Evolutionary conservation across 176 grass and related monocot genomes (phyloP), one percentile per base, ranked within the genome.

Genomic region (Carex scoparia): DNA sequence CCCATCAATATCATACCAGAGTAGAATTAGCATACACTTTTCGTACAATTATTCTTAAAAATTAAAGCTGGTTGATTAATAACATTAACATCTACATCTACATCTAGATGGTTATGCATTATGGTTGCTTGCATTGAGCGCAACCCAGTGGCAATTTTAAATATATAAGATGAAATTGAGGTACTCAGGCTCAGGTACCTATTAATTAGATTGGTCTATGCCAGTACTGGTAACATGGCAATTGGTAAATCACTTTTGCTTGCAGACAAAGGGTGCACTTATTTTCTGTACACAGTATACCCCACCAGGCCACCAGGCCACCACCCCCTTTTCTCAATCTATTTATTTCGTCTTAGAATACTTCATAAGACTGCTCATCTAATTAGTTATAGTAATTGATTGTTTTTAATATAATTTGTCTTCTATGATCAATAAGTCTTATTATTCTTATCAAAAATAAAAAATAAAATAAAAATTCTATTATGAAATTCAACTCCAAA

Each of bases 251-350:
- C 35, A 35, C n/a, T 66, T 61, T 65, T 82, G 80, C 80, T 82
- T 81, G 14, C 40, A 12, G 79, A 60, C 79, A 81, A 81, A 65
- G 79, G 7, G 59, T 65, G 58, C 79, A 2, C 33, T 44, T 81
- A 61, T 62, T 81, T 81, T 81, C 19, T 81, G 35, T 6, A 59
- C 10, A 2, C 35, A 15, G 2, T 19, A 42, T 81, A 61, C 79
- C 79, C 79, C 79, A 61, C 79, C 42, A 32, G 32, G 67, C 13
- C 35, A 35, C 33, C 4, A 12, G 23, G 0, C 23, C 23, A 23
- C 23, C 23, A 23, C 70, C 14, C 58, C 16, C 13, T 81, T 81
- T 63, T 81, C 4, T 0, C 23, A 23, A 44, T 44, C 40, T 44
- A 44, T 44, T 44, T 44, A 23, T 44, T 44, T 44, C 7, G 6